Evolutionary conservation across 176 grass and related monocot species (phyloP).

Genomic region (Phoenix dactylifera): DNA sequence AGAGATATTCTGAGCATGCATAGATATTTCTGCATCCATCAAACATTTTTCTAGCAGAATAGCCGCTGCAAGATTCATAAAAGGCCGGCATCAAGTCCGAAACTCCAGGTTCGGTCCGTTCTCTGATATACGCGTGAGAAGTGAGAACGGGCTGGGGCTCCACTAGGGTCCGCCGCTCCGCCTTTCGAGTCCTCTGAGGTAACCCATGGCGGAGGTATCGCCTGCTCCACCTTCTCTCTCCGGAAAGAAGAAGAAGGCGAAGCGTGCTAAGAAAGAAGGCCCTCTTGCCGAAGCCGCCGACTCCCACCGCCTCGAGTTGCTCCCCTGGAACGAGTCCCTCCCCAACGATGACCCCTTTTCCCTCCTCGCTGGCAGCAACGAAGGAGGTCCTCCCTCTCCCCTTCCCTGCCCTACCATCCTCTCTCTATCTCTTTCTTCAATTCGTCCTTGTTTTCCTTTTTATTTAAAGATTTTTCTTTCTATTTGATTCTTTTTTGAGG

Average conservation of each 20-base stretch:
- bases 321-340: constrained; percentile 25
- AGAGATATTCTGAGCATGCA: too few species aligned
- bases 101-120: too few species aligned
- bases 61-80: too few species aligned
- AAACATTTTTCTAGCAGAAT: too few species aligned
- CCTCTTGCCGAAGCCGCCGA: background rate
- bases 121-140: too few species aligned
- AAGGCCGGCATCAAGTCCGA: too few species aligned
- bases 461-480: constrained; percentile 4
- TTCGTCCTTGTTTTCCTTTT: background rate
- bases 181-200: too few species aligned
- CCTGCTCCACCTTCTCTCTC: background rate
- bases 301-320: background rate
- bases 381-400: constrained; percentile 52
- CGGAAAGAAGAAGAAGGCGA: constrained; percentile 11
- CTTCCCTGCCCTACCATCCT: background rate
- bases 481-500: background rate
- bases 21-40: too few species aligned
- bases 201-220: background rate
- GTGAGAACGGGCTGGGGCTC: too few species aligned
- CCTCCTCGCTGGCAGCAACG: constrained; percentile 47
- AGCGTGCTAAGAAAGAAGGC: constrained; percentile 18
- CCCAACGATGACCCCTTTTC: constrained; percentile 47
- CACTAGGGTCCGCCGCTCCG: too few species aligned
- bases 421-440: background rate